Conservation (phyloP, 306 rosid genomes). For the Phaseolus lunatus region DNA sequence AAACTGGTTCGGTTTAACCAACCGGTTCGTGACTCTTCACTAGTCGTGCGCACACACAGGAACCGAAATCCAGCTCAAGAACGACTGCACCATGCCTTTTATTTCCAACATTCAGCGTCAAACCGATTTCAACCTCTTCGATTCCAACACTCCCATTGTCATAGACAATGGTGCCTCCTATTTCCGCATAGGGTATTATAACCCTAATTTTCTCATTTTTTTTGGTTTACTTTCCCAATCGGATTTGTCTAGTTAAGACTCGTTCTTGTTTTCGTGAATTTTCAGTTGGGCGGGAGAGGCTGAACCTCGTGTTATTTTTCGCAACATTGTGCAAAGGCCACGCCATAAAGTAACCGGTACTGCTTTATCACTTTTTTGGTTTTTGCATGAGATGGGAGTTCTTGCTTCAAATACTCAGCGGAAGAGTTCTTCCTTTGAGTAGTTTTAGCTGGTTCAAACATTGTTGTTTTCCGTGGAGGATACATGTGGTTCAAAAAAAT, state of each 20-base stretch:
- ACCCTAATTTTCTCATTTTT: conserved; percentile 47
- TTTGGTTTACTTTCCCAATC: background rate
- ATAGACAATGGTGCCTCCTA: conserved; percentile 93
- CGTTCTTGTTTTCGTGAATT: background rate
- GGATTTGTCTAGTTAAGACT: background rate
- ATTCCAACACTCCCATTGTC: conserved; percentile 72
- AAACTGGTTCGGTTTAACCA: conserved; percentile 23
- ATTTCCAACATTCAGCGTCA: conserved; percentile 68
- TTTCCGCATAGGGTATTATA: conserved; percentile 80
- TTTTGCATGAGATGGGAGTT: background rate
- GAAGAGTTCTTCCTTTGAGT: no score
- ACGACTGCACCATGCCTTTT: conserved; percentile 62
- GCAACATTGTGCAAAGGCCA: conserved; percentile 88
- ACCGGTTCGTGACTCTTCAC: conserved; percentile 1
- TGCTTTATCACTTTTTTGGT: background rate
- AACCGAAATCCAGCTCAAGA: background rate
- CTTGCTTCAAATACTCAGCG: background rate
- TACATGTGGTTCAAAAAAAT: background rate
- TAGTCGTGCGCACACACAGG: background rate
- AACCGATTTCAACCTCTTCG: conserved; percentile 64
- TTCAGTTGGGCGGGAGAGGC: conserved; percentile 88
- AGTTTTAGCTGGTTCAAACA: background rate
- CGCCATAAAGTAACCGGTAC: conserved; percentile 75
- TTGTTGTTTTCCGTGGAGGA: background rate
- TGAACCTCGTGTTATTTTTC: conserved; percentile 84